Percentiles rank a stretch among this genome's conserved stretches.
phyloP scores from a whole-genome alignment of 495 filamentous ascomycete genomes.

The Pseudoneurospora amorphoporcata region DNA sequence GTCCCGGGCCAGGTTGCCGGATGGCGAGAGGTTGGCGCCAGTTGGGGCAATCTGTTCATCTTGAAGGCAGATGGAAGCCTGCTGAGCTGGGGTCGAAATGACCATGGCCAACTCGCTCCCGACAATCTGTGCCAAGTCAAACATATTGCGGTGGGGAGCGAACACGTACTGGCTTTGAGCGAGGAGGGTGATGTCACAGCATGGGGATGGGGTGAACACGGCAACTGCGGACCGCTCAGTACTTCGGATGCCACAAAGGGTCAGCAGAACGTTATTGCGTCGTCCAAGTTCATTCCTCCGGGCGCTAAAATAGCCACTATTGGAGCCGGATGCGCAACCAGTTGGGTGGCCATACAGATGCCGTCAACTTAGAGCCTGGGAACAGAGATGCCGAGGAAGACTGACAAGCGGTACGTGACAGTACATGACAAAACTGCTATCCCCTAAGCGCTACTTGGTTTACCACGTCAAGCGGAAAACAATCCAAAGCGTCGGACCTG shows the following conservation, averaged over 20 bases:
- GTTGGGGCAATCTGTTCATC: constrained; percentile 76
- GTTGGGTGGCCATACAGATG: constrained; percentile 52
- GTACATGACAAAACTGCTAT: neutral
- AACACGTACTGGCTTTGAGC: constrained; percentile 67
- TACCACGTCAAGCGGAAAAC: constrained; percentile 25
- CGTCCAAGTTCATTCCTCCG: constrained; percentile 35
- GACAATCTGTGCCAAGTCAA: constrained; percentile 37
- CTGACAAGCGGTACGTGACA: neutral
- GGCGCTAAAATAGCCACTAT: constrained; percentile 42
- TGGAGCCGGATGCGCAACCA: constrained; percentile 83
- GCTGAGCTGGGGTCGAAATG: constrained; percentile 65
- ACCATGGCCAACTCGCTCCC: constrained; percentile 72
- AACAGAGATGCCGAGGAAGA: neutral
- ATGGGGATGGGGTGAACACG: constrained; percentile 97
- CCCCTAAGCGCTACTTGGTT: neutral
- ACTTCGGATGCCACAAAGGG: constrained; percentile 53
- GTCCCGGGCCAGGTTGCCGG: constrained; percentile 25
- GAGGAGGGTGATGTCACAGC: constrained; percentile 51
- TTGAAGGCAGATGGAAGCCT: constrained; percentile 45
- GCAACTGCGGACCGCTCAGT: constrained; percentile 75
- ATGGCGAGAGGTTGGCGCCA: constrained; percentile 57
- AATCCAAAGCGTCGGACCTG: constrained; percentile 44
- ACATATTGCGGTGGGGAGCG: constrained; percentile 69
- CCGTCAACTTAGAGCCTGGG: neutral
- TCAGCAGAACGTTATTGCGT: constrained; percentile 49